Evolutionary conservation across 192 early-diverging fungal species (phyloP), one percentile per base, ranked within the genome.

Genomic region (Coemansia sp.): DNA sequence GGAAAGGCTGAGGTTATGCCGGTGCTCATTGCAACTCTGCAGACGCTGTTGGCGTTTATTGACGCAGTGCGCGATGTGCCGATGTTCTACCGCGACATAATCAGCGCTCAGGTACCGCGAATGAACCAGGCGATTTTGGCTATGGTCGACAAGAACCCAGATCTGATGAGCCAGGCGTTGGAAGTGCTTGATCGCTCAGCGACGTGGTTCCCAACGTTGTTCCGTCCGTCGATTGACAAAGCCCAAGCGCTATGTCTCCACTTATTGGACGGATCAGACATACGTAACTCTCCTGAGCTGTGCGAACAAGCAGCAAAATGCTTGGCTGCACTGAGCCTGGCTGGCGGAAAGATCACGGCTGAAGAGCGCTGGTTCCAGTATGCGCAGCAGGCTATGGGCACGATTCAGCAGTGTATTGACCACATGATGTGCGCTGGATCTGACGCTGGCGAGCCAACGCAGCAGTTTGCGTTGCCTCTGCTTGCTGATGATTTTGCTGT

Each of bases 311-410:
- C 65, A 2, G 67, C 68, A 1, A 19, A 19, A 5, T 78, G 69
- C 12, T 17, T 78, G 60, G 75, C 75, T 12, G 57, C 70, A 5
- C 44, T 72, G 49, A 55, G 61, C 22, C 36, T 60, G 47, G 74
- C 60, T 22, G 75, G 80, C 17, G 80, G 80, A n/a, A 77, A 74
- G 26, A 21, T 57, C 36, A 40, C 74, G 6, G 56, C 60, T 14
- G 80, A 75, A 36, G 80, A 82, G 40, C 74, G 71, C 31, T 82
- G 80, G 80, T 82, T 74, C 62, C 55, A 73, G 54, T 57, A 51
- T 21, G 50, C 57, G 6, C 66, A 68, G 58, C 52, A 64, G 53
- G 64, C 74, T 7, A 25, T 77, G 8, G 80, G 70, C 17, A 77
- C 74, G 1, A 76, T 82, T n/a, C 37, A 59, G 17, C 44, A 12